Conservation (phyloP, 2,329 filamentous ascomycete genomes). For the Teratosphaeria viscida region DNA sequence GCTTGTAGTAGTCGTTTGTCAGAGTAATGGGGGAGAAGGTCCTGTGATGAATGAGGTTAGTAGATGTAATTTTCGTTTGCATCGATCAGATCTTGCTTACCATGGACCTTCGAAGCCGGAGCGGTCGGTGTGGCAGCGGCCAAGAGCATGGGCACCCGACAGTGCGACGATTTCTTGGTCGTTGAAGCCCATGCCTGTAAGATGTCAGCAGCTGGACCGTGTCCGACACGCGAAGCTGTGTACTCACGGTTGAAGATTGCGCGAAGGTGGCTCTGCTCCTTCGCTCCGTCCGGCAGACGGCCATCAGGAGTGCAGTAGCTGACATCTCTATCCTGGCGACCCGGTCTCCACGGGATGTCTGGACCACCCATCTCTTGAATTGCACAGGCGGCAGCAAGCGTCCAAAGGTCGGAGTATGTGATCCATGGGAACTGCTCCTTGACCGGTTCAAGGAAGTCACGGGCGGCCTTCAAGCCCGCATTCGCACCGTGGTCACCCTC, state of each 20-base stretch:
- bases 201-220: neutral
- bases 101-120: conserved; percentile 82
- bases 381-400: conserved; percentile 70
- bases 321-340: conserved; percentile 68
- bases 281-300: conserved; percentile 70
- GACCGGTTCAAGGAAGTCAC: conserved; percentile 86
- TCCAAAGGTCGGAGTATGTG: conserved; percentile 93
- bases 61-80: neutral
- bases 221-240: conserved; percentile 23
- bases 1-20: conserved; percentile 89
- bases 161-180: conserved; percentile 94
- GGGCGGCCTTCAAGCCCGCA: conserved; percentile 73
- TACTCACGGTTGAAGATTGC: conserved; percentile 90
- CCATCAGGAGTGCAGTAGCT: conserved; percentile 87
- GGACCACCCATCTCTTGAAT: conserved; percentile 95
- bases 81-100: conserved; percentile 24
- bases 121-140: conserved; percentile 81
- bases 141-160: conserved; percentile 73
- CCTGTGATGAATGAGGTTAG: neutral
- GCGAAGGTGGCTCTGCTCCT: conserved; percentile 73
- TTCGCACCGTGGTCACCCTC: conserved; percentile 90
- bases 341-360: conserved; percentile 75
- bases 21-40: conserved; percentile 83
- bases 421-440: conserved; percentile 94
- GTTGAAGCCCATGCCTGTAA: conserved; percentile 72